Conservation (phyloP, 2,329 filamentous ascomycete genomes). For the Huntiella savannae region DNA sequence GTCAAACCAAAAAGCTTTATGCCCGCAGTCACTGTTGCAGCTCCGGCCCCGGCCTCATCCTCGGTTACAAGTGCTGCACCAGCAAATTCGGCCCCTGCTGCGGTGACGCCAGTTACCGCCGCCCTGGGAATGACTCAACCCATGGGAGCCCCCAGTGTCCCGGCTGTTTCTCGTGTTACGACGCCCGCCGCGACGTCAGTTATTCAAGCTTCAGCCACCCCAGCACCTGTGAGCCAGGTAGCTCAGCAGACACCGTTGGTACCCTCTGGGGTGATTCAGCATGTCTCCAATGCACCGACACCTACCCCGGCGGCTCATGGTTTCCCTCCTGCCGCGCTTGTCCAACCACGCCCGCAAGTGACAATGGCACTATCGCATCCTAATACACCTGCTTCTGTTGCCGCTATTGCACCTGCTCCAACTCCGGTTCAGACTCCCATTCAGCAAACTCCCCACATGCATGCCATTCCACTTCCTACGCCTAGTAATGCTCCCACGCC, state of each 20-base stretch:
- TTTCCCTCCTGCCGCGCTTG: neutral
- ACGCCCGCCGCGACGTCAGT: neutral
- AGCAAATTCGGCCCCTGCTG: neutral
- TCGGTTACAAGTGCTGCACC: neutral
- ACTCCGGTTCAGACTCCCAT: neutral
- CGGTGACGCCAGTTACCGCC: neutral
- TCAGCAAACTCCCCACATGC: neutral
- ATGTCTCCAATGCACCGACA: neutral
- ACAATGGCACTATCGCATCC: neutral
- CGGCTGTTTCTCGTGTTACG: neutral
- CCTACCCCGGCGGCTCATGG: neutral
- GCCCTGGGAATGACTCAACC: neutral
- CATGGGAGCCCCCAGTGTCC: neutral
- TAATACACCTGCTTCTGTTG: neutral
- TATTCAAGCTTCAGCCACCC: neutral
- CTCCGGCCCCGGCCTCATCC: neutral
- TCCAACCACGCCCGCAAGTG: neutral
- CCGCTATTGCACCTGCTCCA: neutral
- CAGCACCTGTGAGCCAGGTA: neutral
- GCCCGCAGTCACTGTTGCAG: neutral
- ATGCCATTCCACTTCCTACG: conserved; percentile 4
- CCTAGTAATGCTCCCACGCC: neutral
- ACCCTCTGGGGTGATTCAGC: neutral
- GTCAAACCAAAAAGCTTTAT: neutral
- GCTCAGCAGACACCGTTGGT: neutral